Base-by-base conservation (phyloP, 805 yeast species). In the Wickerhamomyces bisporus region DNA sequence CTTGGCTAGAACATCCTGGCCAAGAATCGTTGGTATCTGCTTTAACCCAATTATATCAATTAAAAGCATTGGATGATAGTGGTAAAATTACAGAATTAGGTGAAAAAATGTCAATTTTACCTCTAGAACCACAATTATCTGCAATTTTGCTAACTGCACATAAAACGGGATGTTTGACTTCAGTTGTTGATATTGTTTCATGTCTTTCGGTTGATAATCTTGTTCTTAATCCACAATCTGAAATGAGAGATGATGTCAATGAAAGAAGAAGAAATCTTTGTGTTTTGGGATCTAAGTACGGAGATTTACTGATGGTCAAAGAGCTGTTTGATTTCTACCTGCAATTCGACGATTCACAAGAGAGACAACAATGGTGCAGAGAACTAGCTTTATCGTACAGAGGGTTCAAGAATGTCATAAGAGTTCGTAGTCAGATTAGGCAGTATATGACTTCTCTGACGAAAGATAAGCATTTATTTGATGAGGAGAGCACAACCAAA, bases 1-100 rank as follows among this genome's bases (percentile, higher is more conserved):
- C 85, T 16, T 93, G 98, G 98, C 68, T 93, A 30, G 95, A 91
- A 56, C 75, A 83, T 47, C 98, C 98, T 0, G 89, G 93, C 3
- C 72, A 76, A 46, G 84, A 80, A 8, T 73, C 96, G 0, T 67
- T 93, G 23, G 57, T 81, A 13, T 66, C 87, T 35, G 95, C 96
- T 0, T 67, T 93, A 39, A 77, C 79, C 40, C 85, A 89, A 38
- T 70, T 93, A 34, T 86, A 81, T 53, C 71, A 86, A 9, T 65
- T 93, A 31, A 80, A 79, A 7, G 98, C 98, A 0, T 64, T 93
- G 30, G 77, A 86, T 56, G 83, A 81, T 47, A 49, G 61, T 1
- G 98, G 98, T 1, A 65, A 73, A 20, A 79, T 93, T 44, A 91
- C 98, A 0, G 62, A 68, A 2, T 61, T 86, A 26, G 98, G 98